phyloP scores from a whole-genome alignment of 140 eudicot genomes.

The Cichorium intybus region DNA sequence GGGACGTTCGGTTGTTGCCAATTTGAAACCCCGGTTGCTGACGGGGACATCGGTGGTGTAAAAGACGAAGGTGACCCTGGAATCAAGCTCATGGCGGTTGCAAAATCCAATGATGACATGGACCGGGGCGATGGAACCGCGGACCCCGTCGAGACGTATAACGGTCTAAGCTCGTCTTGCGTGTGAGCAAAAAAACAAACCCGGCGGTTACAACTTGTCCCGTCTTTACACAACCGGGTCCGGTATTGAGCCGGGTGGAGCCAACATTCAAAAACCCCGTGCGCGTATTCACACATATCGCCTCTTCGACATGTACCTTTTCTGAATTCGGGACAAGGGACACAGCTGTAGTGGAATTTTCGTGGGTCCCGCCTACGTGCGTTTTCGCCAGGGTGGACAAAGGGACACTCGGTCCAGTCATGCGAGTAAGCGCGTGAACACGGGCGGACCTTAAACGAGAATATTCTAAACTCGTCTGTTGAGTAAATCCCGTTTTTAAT shows the following conservation, averaged over 20 bases:
- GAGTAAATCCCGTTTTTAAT: neutral
- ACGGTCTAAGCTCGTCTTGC: constrained; percentile 61
- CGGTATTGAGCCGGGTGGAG: constrained; percentile 78
- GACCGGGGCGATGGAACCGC: constrained; percentile 63
- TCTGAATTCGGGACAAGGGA: constrained; percentile 62
- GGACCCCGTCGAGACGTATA: constrained; percentile 56
- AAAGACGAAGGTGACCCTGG: constrained; percentile 53
- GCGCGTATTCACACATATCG: constrained; percentile 73
- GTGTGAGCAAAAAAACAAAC: constrained; percentile 76
- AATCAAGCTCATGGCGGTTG: constrained; percentile 44
- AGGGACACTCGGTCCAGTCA: constrained; percentile 63
- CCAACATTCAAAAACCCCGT: constrained; percentile 76
- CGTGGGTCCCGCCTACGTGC: constrained; percentile 66
- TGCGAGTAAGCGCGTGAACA: neutral
- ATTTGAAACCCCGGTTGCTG: constrained; percentile 35
- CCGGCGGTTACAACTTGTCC: constrained; percentile 49
- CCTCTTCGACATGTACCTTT: constrained; percentile 54
- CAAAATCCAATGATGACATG: constrained; percentile 39
- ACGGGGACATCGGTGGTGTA: constrained; percentile 60
- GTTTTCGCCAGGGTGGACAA: constrained; percentile 61
- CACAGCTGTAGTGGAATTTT: constrained; percentile 57
- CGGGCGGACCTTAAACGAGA: neutral
- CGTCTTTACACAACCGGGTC: constrained; percentile 74
- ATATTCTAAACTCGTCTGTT: neutral
- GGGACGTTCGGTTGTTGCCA: constrained; percentile 55